Conservation (phyloP, 2,329 filamentous ascomycete genomes). For the Metarhizium sp. region DNA sequence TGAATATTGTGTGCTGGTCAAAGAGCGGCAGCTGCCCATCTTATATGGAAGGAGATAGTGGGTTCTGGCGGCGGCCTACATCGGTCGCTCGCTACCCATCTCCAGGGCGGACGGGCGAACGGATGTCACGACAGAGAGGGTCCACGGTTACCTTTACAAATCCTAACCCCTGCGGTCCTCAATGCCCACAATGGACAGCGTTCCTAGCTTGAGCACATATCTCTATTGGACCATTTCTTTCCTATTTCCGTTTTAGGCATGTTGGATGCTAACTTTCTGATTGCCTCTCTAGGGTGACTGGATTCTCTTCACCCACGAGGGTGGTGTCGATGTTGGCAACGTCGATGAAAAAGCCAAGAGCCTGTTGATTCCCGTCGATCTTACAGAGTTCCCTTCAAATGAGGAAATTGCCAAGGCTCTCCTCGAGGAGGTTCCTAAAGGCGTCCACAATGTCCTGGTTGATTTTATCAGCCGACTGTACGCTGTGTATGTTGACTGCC, state of each 20-base stretch:
- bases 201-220: not conserved
- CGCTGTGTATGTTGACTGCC: constrained; percentile 98
- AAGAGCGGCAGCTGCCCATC: constrained; percentile 4
- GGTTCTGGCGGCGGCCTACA: constrained; percentile 1
- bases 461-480: constrained; percentile 99
- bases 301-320: constrained; percentile 99
- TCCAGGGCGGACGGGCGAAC: constrained; percentile 24
- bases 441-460: constrained; percentile 94
- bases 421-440: constrained; percentile 87
- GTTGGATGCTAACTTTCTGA: constrained; percentile 12
- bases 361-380: constrained; percentile 92
- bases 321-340: constrained; percentile 98
- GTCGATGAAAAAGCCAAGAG: constrained; percentile 99
- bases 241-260: not conserved
- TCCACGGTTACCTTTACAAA: constrained; percentile 6
- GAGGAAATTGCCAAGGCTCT: constrained; percentile 79
- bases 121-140: constrained; percentile 26
- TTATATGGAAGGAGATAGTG: constrained; percentile 6
- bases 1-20: not conserved
- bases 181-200: not conserved
- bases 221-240: not conserved
- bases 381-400: constrained; percentile 91
- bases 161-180: constrained; percentile 1
- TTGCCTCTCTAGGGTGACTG: constrained; percentile 69
- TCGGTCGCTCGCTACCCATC: not conserved